A percentile compares a stretch with the other conserved stretches of the same genome.
These are phyloP conservation scores for Pelargonium citronellum DNA, from an alignment of 441 rosid species.

Conservation along the genomic window DNA sequence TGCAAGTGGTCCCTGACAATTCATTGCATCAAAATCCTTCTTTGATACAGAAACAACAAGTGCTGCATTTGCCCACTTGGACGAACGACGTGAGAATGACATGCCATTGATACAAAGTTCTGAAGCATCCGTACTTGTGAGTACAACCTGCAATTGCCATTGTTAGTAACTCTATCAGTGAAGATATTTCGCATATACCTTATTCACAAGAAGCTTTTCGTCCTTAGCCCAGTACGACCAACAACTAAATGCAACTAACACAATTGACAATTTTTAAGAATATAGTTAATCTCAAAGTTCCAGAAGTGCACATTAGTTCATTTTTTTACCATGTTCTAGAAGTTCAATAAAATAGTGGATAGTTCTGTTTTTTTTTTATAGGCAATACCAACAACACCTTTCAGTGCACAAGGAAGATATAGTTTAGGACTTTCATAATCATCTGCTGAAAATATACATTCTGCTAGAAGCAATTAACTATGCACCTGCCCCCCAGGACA, in stretches of 20 bases:
- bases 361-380: too few species aligned
- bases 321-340: too few species aligned
- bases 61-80: conserved; percentile 97
- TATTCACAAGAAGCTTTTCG: not conserved
- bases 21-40: conserved; percentile 55
- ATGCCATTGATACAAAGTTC: conserved; percentile 93
- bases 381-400: not conserved
- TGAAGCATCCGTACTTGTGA: conserved; percentile 70
- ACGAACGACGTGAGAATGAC: conserved; percentile 92
- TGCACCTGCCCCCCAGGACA: conserved; percentile 98
- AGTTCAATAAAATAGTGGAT: not conserved
- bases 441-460: too few species aligned
- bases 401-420: too few species aligned
- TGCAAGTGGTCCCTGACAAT: conserved; percentile 77
- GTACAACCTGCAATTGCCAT: conserved; percentile 63
- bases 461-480: not conserved
- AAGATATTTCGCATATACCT: not conserved
- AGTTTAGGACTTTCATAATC: too few species aligned
- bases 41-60: conserved; percentile 68
- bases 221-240: not conserved
- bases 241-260: not conserved
- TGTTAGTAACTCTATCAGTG: conserved; percentile 6
- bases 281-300: conserved; percentile 8
- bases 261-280: not conserved
- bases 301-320: not conserved